Percentiles rank a stretch among this genome's conserved stretches.
These are phyloP conservation scores for Auricularia sp. DNA, from an alignment of 768 basidiomycete genomes.

Conservation along the genomic window DNA sequence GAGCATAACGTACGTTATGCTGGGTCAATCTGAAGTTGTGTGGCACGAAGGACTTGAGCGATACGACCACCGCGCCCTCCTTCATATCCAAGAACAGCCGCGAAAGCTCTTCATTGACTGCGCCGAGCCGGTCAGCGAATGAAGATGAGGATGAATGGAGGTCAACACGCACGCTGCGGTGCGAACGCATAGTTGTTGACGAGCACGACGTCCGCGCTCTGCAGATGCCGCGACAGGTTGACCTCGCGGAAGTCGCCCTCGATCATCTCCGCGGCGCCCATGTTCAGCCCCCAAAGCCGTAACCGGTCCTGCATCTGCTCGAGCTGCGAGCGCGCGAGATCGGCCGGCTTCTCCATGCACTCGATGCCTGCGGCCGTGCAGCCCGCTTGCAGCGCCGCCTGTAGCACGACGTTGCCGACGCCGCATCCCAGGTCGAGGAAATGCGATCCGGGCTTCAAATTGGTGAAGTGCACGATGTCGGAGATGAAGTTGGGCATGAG, in stretches of 20 bases:
- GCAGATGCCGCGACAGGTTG: slow-evolving; percentile 51
- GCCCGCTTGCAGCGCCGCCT: slow-evolving; percentile 72
- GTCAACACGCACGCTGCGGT: slow-evolving; percentile 22
- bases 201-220: slow-evolving; percentile 81
- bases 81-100: slow-evolving; percentile 91
- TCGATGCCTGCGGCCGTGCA: slow-evolving; percentile 74
- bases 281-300: slow-evolving; percentile 81
- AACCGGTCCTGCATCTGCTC: slow-evolving; percentile 67
- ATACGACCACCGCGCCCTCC: slow-evolving; percentile 84
- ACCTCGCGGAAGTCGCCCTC: slow-evolving; percentile 80
- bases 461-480: slow-evolving; percentile 48
- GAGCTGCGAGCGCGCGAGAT: slow-evolving; percentile 67
- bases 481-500: slow-evolving; percentile 56
- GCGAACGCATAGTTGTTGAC: slow-evolving; percentile 81
- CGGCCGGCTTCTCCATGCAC: slow-evolving; percentile 66
- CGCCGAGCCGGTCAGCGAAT: neutral
- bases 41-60: slow-evolving; percentile 76
- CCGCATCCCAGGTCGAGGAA: slow-evolving; percentile 83
- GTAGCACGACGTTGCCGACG: slow-evolving; percentile 75
- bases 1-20: slow-evolving; percentile 40
- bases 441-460: slow-evolving; percentile 46
- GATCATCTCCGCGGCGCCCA: slow-evolving; percentile 67
- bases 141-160: neutral
- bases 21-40: slow-evolving; percentile 70
- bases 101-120: slow-evolving; percentile 80